These are phyloP conservation scores for Somion occarium DNA, from an alignment of 1,284 basidiomycete species.

Conservation along the genomic window DNA sequence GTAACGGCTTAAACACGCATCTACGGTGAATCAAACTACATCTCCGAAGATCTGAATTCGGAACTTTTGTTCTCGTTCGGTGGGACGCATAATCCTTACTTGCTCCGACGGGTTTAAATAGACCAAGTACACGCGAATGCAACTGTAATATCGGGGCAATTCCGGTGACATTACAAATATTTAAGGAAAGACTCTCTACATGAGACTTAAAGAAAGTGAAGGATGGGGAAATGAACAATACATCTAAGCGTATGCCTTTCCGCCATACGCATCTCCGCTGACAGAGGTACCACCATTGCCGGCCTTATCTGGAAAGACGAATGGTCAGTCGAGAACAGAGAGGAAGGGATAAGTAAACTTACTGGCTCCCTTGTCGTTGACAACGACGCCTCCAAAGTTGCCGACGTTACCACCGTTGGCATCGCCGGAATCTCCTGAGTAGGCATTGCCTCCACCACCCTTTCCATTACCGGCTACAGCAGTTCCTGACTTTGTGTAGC, in stretches of 20 bases:
- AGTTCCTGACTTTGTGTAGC: neutral
- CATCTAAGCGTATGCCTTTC: neutral
- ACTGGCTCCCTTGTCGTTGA: neutral
- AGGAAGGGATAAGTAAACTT: neutral
- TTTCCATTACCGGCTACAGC: neutral
- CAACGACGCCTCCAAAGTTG: neutral
- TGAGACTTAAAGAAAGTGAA: no score
- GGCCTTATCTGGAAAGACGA: slow-evolving; percentile 1
- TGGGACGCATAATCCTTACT: no score
- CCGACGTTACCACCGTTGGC: neutral
- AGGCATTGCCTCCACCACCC: neutral
- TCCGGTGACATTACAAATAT: no score
- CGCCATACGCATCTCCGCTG: slow-evolving; percentile 4
- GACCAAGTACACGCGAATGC: no score
- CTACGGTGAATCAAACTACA: no score
- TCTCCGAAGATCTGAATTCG: no score
- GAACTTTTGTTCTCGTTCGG: no score
- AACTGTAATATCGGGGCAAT: no score
- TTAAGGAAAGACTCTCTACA: no score
- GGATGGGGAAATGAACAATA: no score
- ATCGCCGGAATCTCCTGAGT: neutral
- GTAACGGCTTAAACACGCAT: no score
- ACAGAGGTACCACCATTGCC: slow-evolving; percentile 3
- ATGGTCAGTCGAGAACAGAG: neutral
- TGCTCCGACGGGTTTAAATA: no score